Evolutionary conservation across 768 basidiomycete genomes (phyloP).

Genomic region (Tylopilus plumbeoviolaceoides): DNA sequence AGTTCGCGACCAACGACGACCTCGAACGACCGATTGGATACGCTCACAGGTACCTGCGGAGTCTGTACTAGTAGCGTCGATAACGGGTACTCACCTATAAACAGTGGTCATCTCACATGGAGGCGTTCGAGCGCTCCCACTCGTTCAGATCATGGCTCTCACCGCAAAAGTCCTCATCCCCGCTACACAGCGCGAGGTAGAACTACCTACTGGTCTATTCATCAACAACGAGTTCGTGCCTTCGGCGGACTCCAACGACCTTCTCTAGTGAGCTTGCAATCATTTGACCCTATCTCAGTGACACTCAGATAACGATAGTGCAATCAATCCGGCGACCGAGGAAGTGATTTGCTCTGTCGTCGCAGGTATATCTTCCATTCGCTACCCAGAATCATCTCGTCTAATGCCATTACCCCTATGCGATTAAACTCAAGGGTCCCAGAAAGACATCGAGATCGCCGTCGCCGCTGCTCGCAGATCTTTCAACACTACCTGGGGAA

Average conservation of each 20-base stretch:
- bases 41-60: background rate
- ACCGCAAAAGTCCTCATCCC: constrained; percentile 39
- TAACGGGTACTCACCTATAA: constrained; percentile 10
- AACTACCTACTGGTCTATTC: constrained; percentile 79
- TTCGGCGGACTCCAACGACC: constrained; percentile 64
- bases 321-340: constrained; percentile 82
- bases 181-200: constrained; percentile 45
- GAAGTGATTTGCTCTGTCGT: constrained; percentile 64
- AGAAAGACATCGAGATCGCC: constrained; percentile 77
- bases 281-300: constrained; percentile 5
- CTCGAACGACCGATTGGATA: too few relatives aligned
- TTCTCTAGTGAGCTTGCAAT: constrained; percentile 50
- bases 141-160: constrained; percentile 42
- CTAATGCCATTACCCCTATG: constrained; percentile 1
- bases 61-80: constrained; percentile 11
- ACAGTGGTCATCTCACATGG: background rate
- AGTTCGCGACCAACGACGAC: background rate
- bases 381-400: background rate
- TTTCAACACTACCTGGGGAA: constrained; percentile 85
- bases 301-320: constrained; percentile 37
- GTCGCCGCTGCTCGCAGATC: constrained; percentile 81
- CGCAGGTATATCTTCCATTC: constrained; percentile 40
- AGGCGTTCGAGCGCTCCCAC: background rate
- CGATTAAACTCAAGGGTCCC: constrained; percentile 44
- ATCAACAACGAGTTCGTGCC: constrained; percentile 88